phyloP scores from a whole-genome alignment of 352 stramenopile genomes.

The Saprolegnia diclina region DNA sequence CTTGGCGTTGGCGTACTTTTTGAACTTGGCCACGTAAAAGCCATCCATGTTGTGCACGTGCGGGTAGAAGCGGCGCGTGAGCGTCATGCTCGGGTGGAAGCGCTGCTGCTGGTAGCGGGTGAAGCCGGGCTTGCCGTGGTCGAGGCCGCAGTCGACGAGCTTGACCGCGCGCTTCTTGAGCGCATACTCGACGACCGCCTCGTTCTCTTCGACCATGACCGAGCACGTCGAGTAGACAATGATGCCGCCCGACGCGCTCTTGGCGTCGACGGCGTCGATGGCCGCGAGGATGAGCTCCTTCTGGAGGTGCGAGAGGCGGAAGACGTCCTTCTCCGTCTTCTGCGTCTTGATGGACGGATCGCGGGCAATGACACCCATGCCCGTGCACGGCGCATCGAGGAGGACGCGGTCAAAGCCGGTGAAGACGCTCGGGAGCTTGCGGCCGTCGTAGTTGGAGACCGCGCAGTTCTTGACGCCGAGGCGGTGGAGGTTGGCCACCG shows the following conservation, averaged over 20 bases:
- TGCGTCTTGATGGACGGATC: slow-evolving; percentile 99
- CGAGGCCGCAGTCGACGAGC: slow-evolving; percentile 95
- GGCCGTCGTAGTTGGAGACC: slow-evolving; percentile 95
- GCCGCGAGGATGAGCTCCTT: slow-evolving; percentile 98
- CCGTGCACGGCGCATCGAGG: slow-evolving; percentile 98
- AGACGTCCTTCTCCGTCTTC: slow-evolving; percentile 90
- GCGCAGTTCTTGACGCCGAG: slow-evolving; percentile 98
- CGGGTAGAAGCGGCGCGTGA: slow-evolving; percentile 98
- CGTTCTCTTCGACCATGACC: slow-evolving; percentile 90
- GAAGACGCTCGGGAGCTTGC: slow-evolving; percentile 91
- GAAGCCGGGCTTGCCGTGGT: slow-evolving; percentile 93
- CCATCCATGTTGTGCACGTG: slow-evolving; percentile 99
- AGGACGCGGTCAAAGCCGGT: slow-evolving; percentile 97
- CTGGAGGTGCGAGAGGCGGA: slow-evolving; percentile 92
- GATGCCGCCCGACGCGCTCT: slow-evolving; percentile 94
- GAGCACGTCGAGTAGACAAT: slow-evolving; percentile 99
- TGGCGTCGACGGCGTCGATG: slow-evolving; percentile 96
- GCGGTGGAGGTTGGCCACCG: slow-evolving; percentile 98
- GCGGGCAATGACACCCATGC: slow-evolving; percentile 96
- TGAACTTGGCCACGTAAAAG: slow-evolving; percentile 99
- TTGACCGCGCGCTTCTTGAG: slow-evolving; percentile 98
- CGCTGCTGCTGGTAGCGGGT: slow-evolving; percentile 94
- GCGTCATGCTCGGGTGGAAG: slow-evolving; percentile 95
- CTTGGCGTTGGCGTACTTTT: slow-evolving; percentile 95
- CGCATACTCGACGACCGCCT: slow-evolving; percentile 99